phyloP scores from a whole-genome alignment of 139 green algal species.

The Ostreobium quekettii region DNA sequence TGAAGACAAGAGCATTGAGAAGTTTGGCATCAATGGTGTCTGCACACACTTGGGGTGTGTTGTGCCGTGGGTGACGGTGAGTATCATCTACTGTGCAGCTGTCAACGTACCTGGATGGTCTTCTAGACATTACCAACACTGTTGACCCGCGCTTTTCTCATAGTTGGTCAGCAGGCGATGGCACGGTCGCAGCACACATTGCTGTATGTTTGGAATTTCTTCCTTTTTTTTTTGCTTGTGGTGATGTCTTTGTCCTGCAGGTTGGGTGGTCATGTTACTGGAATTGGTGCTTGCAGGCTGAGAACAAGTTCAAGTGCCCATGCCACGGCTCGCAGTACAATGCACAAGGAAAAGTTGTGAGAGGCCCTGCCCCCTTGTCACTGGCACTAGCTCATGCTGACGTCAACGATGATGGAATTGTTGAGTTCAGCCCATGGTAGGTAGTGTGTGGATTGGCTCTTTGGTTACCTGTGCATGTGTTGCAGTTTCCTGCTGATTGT shows the following conservation, averaged over 20 bases:
- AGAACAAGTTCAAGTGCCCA: slow-evolving; percentile 99
- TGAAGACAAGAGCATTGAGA: slow-evolving; percentile 66
- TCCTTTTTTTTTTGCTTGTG: no score
- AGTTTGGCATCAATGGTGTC: slow-evolving; percentile 95
- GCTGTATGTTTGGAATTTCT: no score
- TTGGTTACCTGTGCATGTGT: background rate
- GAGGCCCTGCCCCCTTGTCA: slow-evolving; percentile 88
- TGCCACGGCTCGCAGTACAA: slow-evolving; percentile 99
- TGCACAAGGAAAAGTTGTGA: slow-evolving; percentile 84
- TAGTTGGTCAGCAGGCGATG: no score
- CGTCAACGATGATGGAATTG: slow-evolving; percentile 62
- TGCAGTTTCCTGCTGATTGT: background rate
- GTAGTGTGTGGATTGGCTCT: slow-evolving; percentile 10
- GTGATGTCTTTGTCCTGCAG: background rate
- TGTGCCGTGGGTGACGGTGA: slow-evolving; percentile 90
- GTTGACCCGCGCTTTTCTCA: no score
- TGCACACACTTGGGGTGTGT: slow-evolving; percentile 99
- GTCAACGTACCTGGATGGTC: no score
- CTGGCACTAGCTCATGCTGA: slow-evolving; percentile 87
- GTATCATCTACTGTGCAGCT: no score
- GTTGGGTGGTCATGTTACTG: slow-evolving; percentile 2
- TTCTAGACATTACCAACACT: no score
- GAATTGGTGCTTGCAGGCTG: slow-evolving; percentile 43
- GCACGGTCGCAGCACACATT: no score
- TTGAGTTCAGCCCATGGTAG: slow-evolving; percentile 82